Evolutionary conservation across 2,329 filamentous ascomycete species (phyloP).

Genomic region (Verticillium isaacii): DNA sequence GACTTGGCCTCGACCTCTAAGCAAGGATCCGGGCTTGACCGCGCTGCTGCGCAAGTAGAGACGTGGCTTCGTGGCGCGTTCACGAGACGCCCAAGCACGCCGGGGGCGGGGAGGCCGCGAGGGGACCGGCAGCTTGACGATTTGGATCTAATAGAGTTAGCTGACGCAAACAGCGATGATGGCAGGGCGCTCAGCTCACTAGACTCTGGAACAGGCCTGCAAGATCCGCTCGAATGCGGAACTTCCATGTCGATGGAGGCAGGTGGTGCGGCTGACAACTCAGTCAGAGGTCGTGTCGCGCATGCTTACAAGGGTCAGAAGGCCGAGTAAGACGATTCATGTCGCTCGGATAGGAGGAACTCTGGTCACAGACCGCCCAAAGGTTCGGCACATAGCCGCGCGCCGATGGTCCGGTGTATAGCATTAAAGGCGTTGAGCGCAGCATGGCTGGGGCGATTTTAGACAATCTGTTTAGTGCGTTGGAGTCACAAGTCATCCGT

Average conservation of each 20-base stretch:
- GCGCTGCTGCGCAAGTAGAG: conserved; percentile 82
- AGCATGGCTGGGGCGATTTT: not conserved
- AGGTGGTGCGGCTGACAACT: not conserved
- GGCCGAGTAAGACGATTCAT: not conserved
- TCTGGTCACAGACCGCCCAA: not conserved
- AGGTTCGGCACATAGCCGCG: not conserved
- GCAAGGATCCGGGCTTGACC: conserved; percentile 61
- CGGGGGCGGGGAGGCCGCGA: conserved; percentile 18
- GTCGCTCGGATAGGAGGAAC: not conserved
- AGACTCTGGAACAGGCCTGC: not conserved
- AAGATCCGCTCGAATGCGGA: conserved; percentile 2
- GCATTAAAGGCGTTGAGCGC: conserved; percentile 1
- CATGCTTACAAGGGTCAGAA: not conserved
- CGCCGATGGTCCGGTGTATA: not conserved
- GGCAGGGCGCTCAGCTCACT: conserved; percentile 25
- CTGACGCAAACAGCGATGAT: conserved; percentile 56
- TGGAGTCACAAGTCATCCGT: not conserved
- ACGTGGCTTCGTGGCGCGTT: conserved; percentile 86
- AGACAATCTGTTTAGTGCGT: not conserved
- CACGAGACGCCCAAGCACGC: conserved; percentile 48
- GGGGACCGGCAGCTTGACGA: conserved; percentile 31
- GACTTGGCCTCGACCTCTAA: conserved; percentile 34
- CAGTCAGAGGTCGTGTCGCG: not conserved
- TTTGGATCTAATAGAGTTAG: conserved; percentile 67
- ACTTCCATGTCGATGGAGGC: not conserved